Conservation (phyloP, 2,329 filamentous ascomycete genomes). For the Phyllosticta capitalensis region DNA sequence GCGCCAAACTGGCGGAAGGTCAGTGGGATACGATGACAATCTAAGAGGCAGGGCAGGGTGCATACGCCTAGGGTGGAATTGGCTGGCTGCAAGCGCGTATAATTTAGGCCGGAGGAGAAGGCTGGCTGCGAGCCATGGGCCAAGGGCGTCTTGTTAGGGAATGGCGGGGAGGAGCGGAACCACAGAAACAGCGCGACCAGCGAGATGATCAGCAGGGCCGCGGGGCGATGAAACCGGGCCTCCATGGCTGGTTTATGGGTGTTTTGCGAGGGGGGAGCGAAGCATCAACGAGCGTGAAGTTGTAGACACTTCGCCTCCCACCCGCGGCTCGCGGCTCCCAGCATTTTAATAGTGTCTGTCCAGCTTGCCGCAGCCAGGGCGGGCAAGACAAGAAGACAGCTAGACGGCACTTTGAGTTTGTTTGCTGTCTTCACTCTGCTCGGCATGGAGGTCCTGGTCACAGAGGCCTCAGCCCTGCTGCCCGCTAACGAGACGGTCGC, state of each 20-base stretch:
- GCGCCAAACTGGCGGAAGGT: constrained; percentile 25
- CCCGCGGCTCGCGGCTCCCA: too few relatives aligned
- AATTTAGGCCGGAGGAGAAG: constrained; percentile 6
- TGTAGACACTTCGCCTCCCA: too few relatives aligned
- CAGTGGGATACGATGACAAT: too few relatives aligned
- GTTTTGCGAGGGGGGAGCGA: not conserved
- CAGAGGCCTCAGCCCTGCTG: not conserved
- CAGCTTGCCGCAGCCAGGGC: too few relatives aligned
- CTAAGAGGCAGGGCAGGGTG: not conserved
- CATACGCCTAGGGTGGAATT: constrained; percentile 18
- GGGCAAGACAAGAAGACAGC: too few relatives aligned
- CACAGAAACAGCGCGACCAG: constrained; percentile 6
- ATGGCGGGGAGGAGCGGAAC: not conserved
- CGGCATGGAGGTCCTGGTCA: too few relatives aligned
- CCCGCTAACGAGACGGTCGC: not conserved
- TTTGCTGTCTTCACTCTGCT: too few relatives aligned
- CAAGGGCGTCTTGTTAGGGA: not conserved
- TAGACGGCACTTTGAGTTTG: too few relatives aligned
- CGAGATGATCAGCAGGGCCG: constrained; percentile 4
- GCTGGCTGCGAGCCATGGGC: not conserved
- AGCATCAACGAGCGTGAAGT: not conserved
- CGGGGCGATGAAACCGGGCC: constrained; percentile 8
- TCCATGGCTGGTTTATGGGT: constrained; percentile 1
- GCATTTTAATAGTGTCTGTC: too few relatives aligned
- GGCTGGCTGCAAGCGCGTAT: constrained; percentile 12